Percentiles rank a stretch among this genome's conserved stretches.
Evolutionary conservation across 2,329 filamentous ascomycete genomes (phyloP).

Genomic region (Chaetomium olivaceum): DNA sequence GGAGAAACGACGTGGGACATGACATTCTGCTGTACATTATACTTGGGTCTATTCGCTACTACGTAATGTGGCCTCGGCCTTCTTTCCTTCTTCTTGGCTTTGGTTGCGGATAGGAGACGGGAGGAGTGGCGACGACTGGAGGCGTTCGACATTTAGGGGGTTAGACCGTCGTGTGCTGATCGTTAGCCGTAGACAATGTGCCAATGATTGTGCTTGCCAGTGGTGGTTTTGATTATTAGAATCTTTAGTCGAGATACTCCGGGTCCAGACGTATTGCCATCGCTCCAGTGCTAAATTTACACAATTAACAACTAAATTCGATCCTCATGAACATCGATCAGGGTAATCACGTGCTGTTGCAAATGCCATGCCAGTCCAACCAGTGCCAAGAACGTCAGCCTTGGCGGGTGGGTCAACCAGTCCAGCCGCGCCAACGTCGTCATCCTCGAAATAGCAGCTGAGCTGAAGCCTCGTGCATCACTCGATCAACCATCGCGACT

Average conservation of each 20-base stretch:
- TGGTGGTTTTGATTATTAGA: not conserved
- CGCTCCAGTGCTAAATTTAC: not conserved
- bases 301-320: not conserved
- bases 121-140: not conserved
- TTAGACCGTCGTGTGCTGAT: not conserved
- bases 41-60: conserved; percentile 11
- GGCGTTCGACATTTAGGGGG: not conserved
- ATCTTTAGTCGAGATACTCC: not conserved
- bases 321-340: not conserved
- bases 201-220: not conserved
- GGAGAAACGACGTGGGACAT: not conserved
- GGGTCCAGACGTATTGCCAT: not conserved
- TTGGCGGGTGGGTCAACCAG: conserved; percentile 13
- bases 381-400: conserved; percentile 13
- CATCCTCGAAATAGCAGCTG: conserved; percentile 16
- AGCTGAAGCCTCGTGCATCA: conserved; percentile 12
- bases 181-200: not conserved
- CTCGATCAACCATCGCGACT: not conserved
- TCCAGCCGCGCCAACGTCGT: conserved; percentile 20
- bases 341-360: conserved; percentile 12
- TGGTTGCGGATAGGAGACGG: not conserved
- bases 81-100: not conserved
- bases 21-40: conserved; percentile 16
- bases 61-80: conserved; percentile 12
- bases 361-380: too few species aligned